Base-by-base conservation (phyloP, 192 early-diverging fungal genomes). In the Coemansia sp. region DNA sequence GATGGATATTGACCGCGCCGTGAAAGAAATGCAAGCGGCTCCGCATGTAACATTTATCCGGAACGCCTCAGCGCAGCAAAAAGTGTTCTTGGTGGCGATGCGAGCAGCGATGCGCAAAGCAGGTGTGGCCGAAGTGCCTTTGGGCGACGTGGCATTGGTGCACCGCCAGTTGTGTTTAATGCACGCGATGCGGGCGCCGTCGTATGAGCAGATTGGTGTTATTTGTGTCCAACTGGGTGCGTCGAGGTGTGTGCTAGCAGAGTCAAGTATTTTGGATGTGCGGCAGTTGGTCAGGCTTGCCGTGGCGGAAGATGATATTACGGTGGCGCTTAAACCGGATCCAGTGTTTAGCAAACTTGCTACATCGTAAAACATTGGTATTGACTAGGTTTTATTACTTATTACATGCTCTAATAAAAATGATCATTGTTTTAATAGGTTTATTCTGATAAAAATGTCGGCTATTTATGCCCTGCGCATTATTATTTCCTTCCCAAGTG, bases 1-100 rank as follows among this genome's bases (percentile, higher is more conserved):
- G 71, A 72, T 76, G 39, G 84, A 88, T 15, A 89, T 94, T 32
- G 85, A 93, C 52, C 83, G 86, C 21, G 94, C 92, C 0, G 84
- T 95, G 63, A 90, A 88, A 64, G 93, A 96, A 64, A 91, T 98
- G 89, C 93, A 89, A 69, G 81, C 86, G 2, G 92, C 94, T 7
- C 85, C 91, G 1, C 79, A 85, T 25, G 84, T 94, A 0, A 73
- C 88, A 4, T 86, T 92, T 65, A 83, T 98, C 25, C 81, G 86
- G 63, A 73, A 75, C 24, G 87, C 86, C n/a, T 88, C 88, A 5
- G 55, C 88, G 38, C 93, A 95, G 59, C 95, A 95, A 62, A 91
- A 93, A 67, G 43, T 98, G 19, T 96, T 96, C 63, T 63, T 98
- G 32, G 83, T 94, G 1, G 80, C 91, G 0, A 59, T 94, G 32